Conservation (phyloP, 257 asterid genomes). For the Solanum piurae region DNA sequence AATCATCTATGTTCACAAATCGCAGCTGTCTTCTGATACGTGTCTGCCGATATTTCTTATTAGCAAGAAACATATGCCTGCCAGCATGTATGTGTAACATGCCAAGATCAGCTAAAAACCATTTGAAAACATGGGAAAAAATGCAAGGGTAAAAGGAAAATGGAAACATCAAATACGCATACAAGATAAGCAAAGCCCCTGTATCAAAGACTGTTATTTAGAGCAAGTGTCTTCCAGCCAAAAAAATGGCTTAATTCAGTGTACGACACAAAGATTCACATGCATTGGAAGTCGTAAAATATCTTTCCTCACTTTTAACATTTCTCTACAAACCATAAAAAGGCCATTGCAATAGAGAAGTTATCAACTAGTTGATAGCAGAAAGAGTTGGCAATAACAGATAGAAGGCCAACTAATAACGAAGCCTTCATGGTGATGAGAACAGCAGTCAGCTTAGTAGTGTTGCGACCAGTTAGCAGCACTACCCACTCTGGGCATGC, state of each 20-base stretch:
- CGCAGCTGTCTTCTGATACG: background rate
- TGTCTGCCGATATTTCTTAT: background rate
- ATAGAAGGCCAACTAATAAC: conserved; percentile 15
- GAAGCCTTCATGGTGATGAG: conserved; percentile 4
- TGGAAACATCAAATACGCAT: background rate
- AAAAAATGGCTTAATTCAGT: background rate
- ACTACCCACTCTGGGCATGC: conserved; percentile 90
- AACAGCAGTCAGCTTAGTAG: conserved; percentile 28
- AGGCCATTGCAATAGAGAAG: conserved; percentile 1
- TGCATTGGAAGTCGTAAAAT: background rate
- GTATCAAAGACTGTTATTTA: background rate
- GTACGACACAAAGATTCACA: background rate
- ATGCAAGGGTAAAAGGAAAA: background rate
- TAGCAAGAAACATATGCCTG: background rate
- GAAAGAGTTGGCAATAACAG: background rate
- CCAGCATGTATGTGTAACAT: background rate
- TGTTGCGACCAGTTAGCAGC: conserved; percentile 87
- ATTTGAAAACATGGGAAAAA: background rate
- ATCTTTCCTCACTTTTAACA: conserved; percentile 1
- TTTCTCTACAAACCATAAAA: background rate
- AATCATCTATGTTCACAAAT: background rate
- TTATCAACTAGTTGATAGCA: background rate
- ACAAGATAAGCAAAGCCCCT: background rate
- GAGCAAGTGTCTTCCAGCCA: background rate
- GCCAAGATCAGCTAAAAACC: background rate